These are phyloP conservation scores for Clarireedia homoeocarpa DNA, from an alignment of 2,329 filamentous ascomycete genomes.

Conservation along the genomic window DNA sequence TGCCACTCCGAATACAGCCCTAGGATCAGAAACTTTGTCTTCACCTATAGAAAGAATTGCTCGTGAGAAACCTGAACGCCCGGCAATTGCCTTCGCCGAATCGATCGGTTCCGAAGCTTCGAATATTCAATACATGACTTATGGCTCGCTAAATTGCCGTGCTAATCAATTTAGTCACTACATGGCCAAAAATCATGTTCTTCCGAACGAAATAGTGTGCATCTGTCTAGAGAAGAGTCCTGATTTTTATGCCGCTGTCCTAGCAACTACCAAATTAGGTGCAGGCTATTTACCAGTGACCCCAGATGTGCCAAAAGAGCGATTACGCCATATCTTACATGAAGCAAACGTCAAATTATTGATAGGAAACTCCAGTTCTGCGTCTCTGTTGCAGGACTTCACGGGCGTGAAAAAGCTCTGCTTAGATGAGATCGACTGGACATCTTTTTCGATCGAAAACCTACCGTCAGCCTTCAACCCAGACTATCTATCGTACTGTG, in stretches of 20 bases:
- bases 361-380: constrained; percentile 32
- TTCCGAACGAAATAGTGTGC: constrained; percentile 53
- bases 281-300: constrained; percentile 75
- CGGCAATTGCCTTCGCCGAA: constrained; percentile 58
- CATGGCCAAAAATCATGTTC: constrained; percentile 40
- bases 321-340: constrained; percentile 52
- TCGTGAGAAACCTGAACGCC: constrained; percentile 37
- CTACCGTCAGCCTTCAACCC: constrained; percentile 11
- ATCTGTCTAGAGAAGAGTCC: constrained; percentile 72
- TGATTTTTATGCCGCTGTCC: constrained; percentile 63
- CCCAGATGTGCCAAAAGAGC: constrained; percentile 57
- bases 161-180: constrained; percentile 57
- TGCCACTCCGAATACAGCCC: constrained; percentile 7
- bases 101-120: constrained; percentile 34
- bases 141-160: constrained; percentile 51
- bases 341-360: constrained; percentile 48
- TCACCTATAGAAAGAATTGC: constrained; percentile 27
- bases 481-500: constrained; percentile 56
- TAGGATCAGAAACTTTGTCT: constrained; percentile 19
- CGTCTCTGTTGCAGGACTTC: constrained; percentile 14
- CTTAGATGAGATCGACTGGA: constrained; percentile 26
- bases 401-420: constrained; percentile 19
- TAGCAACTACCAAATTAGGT: constrained; percentile 67
- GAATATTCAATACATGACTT: constrained; percentile 46
- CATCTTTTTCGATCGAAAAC: constrained; percentile 13